These are phyloP conservation scores for Leccinellum rugosiceps DNA, from an alignment of 768 basidiomycete genomes.

Conservation along the genomic window DNA sequence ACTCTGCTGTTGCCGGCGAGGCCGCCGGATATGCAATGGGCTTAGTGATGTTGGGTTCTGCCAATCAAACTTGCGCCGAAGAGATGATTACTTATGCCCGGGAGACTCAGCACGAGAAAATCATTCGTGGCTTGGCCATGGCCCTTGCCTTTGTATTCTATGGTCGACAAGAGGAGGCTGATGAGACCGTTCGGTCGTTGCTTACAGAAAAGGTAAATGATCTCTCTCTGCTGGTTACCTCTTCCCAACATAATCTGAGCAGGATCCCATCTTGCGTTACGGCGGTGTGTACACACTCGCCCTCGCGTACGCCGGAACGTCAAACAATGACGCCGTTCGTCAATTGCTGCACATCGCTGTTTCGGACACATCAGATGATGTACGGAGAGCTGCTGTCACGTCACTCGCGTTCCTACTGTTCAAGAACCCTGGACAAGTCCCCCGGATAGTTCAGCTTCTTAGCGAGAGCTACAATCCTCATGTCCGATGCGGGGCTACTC, in stretches of 20 bases:
- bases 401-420: slow-evolving; percentile 94
- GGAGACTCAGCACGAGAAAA: slow-evolving; percentile 99
- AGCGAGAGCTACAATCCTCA: slow-evolving; percentile 99
- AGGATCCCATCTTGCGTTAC: slow-evolving; percentile 97
- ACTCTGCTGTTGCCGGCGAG: slow-evolving; percentile 95
- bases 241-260: slow-evolving; percentile 10
- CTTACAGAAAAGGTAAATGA: slow-evolving; percentile 77
- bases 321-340: slow-evolving; percentile 90
- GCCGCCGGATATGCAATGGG: slow-evolving; percentile 98
- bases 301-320: slow-evolving; percentile 93
- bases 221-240: background rate
- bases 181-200: slow-evolving; percentile 72
- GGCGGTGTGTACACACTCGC: slow-evolving; percentile 97
- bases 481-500: slow-evolving; percentile 93
- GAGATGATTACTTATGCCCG: slow-evolving; percentile 97
- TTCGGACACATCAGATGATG: slow-evolving; percentile 97
- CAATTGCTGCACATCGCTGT: slow-evolving; percentile 94
- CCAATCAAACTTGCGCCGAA: slow-evolving; percentile 68
- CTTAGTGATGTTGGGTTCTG: slow-evolving; percentile 96
- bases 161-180: slow-evolving; percentile 89
- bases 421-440: slow-evolving; percentile 95
- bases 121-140: slow-evolving; percentile 92
- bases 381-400: slow-evolving; percentile 94
- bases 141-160: slow-evolving; percentile 92
- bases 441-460: slow-evolving; percentile 92